These are phyloP conservation scores for Piedraia hortae DNA, from an alignment of 2,329 filamentous ascomycete species.

Conservation along the genomic window DNA sequence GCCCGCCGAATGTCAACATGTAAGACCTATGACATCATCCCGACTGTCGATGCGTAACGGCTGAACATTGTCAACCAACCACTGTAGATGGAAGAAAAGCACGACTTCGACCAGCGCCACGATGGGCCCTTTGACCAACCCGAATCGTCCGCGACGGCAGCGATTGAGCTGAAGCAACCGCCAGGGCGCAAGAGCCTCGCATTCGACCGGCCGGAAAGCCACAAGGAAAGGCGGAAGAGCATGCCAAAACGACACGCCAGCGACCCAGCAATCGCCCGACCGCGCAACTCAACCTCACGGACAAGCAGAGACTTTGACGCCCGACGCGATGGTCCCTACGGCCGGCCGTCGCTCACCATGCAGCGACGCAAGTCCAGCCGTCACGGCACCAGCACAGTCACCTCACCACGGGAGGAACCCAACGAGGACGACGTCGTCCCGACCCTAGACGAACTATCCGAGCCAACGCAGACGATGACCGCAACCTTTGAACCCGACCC, in stretches of 20 bases:
- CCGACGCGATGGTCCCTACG: constrained; percentile 11
- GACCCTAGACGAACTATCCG: too few species aligned
- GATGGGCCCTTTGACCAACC: constrained; percentile 9
- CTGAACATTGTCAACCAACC: background rate
- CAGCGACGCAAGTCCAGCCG: constrained; percentile 5
- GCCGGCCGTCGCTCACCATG: constrained; percentile 11
- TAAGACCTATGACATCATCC: too few species aligned
- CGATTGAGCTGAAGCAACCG: constrained; percentile 1
- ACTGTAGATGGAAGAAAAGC: constrained; percentile 2
- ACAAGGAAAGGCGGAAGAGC: constrained; percentile 1
- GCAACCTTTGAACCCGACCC: constrained; percentile 13
- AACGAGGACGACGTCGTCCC: constrained; percentile 1
- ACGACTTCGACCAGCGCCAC: constrained; percentile 12
- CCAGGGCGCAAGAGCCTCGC: constrained; percentile 3
- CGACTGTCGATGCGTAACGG: too few species aligned
- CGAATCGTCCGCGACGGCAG: constrained; percentile 1
- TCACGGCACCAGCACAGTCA: background rate
- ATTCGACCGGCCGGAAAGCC: background rate
- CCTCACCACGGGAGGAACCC: background rate
- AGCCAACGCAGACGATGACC: constrained; percentile 1
- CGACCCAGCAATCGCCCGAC: constrained; percentile 1
- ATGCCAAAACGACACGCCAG: constrained; percentile 1
- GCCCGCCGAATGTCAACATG: too few species aligned
- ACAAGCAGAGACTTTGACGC: constrained; percentile 9
- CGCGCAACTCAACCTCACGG: constrained; percentile 5